Conservation (phyloP, 108 stramenopile species). For the Nitzschia inconspicua region DNA sequence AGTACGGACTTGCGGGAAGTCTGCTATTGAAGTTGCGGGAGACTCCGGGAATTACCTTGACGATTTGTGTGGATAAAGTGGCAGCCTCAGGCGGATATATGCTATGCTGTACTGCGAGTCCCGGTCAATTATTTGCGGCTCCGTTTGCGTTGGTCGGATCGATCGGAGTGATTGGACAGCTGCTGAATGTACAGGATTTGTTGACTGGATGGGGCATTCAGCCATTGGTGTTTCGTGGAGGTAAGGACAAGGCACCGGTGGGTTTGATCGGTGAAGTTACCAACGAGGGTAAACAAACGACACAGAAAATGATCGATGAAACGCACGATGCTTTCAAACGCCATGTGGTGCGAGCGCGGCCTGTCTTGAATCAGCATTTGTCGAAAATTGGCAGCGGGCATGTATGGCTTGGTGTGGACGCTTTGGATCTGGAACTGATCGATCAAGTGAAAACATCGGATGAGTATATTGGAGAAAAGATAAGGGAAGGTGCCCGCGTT, state of each 20-base stretch:
- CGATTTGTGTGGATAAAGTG: slow-evolving; percentile 67
- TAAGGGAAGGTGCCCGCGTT: slow-evolving; percentile 52
- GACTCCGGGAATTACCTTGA: slow-evolving; percentile 56
- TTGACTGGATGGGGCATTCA: slow-evolving; percentile 62
- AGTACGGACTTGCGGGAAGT: slow-evolving; percentile 72
- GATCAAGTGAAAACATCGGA: slow-evolving; percentile 75
- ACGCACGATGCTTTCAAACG: slow-evolving; percentile 74
- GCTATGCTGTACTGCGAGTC: slow-evolving; percentile 71
- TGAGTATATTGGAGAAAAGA: slow-evolving; percentile 65
- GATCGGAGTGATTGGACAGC: slow-evolving; percentile 77
- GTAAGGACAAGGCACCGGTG: slow-evolving; percentile 75
- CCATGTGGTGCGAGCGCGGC: slow-evolving; percentile 60
- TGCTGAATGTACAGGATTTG: slow-evolving; percentile 62
- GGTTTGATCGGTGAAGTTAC: slow-evolving; percentile 78
- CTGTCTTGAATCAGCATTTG: slow-evolving; percentile 40
- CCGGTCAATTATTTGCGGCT: slow-evolving; percentile 65
- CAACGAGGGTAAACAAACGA: slow-evolving; percentile 52
- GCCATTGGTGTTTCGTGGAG: slow-evolving; percentile 68
- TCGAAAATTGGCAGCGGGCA: slow-evolving; percentile 70
- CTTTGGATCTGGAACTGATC: slow-evolving; percentile 60
- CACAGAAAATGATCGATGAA: slow-evolving; percentile 69
- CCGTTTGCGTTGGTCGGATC: slow-evolving; percentile 80
- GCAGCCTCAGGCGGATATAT: slow-evolving; percentile 78
- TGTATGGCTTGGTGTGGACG: slow-evolving; percentile 73
- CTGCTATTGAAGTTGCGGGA: slow-evolving; percentile 65